These are phyloP conservation scores for Arthroderma sp. DNA, from an alignment of 2,329 filamentous ascomycete genomes.

Conservation along the genomic window DNA sequence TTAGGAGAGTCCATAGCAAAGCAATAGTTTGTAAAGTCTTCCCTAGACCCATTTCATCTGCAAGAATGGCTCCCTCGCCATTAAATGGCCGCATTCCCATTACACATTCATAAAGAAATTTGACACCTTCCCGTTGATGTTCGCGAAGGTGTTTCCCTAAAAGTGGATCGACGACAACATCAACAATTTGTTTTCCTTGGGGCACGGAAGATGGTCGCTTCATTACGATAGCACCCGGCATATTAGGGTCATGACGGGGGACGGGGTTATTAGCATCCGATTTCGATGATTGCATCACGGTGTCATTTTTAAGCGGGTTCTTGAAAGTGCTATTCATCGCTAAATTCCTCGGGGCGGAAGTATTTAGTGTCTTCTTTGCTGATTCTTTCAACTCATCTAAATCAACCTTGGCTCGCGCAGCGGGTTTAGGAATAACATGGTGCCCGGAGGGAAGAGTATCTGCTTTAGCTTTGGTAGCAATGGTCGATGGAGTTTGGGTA, in stretches of 20 bases:
- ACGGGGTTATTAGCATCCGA: constrained; percentile 33
- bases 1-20: constrained; percentile 57
- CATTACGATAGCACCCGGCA: constrained; percentile 53
- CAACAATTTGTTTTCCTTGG: constrained; percentile 52
- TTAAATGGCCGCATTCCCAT: constrained; percentile 57
- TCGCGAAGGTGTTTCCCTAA: constrained; percentile 49
- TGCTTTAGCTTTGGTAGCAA: too few relatives aligned
- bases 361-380: constrained; percentile 28
- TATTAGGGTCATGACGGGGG: constrained; percentile 52
- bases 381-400: constrained; percentile 14
- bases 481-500: too few relatives aligned
- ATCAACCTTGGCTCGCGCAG: constrained; percentile 12
- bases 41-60: constrained; percentile 64
- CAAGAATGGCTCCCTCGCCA: constrained; percentile 57
- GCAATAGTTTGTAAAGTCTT: constrained; percentile 63
- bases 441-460: not conserved
- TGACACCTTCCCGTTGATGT: constrained; percentile 57
- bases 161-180: constrained; percentile 59
- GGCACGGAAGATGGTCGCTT: constrained; percentile 43
- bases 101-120: constrained; percentile 61
- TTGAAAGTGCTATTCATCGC: constrained; percentile 43
- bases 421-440: constrained; percentile 1
- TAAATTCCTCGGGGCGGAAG: constrained; percentile 23
- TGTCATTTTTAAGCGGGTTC: constrained; percentile 45
- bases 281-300: constrained; percentile 33